Percentiles rank a stretch among this genome's conserved stretches.
Conservation (phyloP, 78 protist species). For the Protostelium mycophagum region DNA sequence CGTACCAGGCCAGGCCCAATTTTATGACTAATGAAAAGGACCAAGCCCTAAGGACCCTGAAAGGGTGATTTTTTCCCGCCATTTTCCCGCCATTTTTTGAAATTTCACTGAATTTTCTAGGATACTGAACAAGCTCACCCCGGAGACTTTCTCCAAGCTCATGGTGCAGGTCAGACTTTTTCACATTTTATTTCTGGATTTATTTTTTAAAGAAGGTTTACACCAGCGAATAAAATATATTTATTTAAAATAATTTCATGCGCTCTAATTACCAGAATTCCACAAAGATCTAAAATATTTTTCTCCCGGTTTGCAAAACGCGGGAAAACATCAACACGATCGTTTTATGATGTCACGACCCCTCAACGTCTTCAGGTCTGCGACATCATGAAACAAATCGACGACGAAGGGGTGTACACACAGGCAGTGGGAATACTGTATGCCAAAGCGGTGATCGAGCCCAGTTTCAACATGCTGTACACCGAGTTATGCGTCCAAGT, state of each 20-base stretch:
- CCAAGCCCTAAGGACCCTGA: neutral
- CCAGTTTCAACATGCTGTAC: neutral
- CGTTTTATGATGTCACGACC: too few species aligned
- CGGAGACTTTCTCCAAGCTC: neutral
- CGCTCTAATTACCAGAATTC: too few species aligned
- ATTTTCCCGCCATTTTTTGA: neutral
- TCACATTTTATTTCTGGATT: neutral
- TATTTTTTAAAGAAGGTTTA: too few species aligned
- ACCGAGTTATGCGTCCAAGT: neutral
- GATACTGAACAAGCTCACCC: neutral
- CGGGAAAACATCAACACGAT: too few species aligned
- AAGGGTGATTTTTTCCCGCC: neutral
- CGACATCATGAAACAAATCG: neutral
- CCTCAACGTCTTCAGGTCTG: too few species aligned
- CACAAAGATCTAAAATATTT: too few species aligned
- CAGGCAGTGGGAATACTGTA: neutral
- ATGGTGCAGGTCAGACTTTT: neutral
- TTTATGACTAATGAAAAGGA: neutral
- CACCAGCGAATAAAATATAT: too few species aligned
- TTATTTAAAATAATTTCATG: too few species aligned
- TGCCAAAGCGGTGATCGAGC: neutral
- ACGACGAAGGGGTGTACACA: neutral
- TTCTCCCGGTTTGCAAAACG: too few species aligned
- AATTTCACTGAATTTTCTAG: neutral
- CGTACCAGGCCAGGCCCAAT: neutral